Evolutionary conservation across 2,329 filamentous ascomycete species (phyloP), one percentile per base, ranked within the genome.

Genomic region (Ascochyta rabiei): DNA sequence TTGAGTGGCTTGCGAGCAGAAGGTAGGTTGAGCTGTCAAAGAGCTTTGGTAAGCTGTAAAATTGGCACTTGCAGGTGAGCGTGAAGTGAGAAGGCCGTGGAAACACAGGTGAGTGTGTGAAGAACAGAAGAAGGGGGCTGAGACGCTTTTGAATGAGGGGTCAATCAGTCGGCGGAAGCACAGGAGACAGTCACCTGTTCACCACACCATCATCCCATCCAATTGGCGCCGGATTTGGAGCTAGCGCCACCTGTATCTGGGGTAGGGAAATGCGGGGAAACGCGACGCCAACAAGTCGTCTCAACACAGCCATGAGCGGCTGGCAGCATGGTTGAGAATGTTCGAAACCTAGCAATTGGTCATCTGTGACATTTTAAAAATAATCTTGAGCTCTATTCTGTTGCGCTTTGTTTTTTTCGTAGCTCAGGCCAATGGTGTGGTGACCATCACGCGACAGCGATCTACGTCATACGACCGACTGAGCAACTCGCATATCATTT

Each of bases 131-230:
- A 60, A 66, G 64, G 45, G 56, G 59, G 59, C 53, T 55, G 61
- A 60, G 63, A 63, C 56, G 61, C 61, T 62, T 68, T 60, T 70
- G 66, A 56, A 72, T 67, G 71, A 74, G 71, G 71, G 71, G 69
- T 67, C 59, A 49, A 61, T 55, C 62, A 47, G 57, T 53, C 56
- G 45, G 42, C 56, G 62, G 63, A 58, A 53, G 57, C 59, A 62
- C 64, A 70, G 64, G 50, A 57, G 57, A 52, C 44, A 51, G 67
- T 73, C 71, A 74, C 67, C 69, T 74, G 71, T 71, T 73, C 64
- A 68, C 61, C 62, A 62, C 68, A 71, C 67, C 69, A 71, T 61
- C 58, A 52, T 57, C 48, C 60, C 56, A 61, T 60, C 63, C 61
- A 64, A 65, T 63, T 65, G 64, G 66, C 47, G 50, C 56, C 37